phyloP scores from a whole-genome alignment of 768 basidiomycete genomes.

The Suillus tomentosus region DNA sequence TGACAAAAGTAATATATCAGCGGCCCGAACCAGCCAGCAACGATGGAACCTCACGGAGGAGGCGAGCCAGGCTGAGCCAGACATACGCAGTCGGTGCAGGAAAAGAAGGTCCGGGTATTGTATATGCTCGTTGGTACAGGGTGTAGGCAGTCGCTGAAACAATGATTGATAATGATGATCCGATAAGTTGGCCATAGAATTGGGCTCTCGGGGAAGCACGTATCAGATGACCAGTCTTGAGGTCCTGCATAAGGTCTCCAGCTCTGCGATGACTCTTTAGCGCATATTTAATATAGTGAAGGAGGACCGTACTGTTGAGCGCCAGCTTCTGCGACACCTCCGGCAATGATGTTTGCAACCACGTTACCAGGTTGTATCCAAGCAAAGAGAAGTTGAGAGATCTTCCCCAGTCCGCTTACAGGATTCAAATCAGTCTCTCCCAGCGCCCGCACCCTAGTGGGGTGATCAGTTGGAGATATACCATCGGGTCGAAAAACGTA shows the following conservation, averaged over 20 bases:
- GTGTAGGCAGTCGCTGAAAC: slow-evolving; percentile 87
- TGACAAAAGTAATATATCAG: slow-evolving; percentile 33
- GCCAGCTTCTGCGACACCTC: slow-evolving; percentile 95
- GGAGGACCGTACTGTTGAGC: slow-evolving; percentile 71
- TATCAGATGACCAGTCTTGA: slow-evolving; percentile 95
- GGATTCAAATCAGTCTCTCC: slow-evolving; percentile 96
- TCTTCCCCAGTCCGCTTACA: slow-evolving; percentile 91
- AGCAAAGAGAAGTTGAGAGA: slow-evolving; percentile 92
- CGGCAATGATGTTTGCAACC: slow-evolving; percentile 97
- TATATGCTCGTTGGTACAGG: slow-evolving; percentile 85
- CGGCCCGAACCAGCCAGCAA: neutral
- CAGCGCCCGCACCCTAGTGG: slow-evolving; percentile 78
- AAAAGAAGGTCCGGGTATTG: slow-evolving; percentile 92
- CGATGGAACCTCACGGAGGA: slow-evolving; percentile 58
- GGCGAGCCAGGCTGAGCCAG: slow-evolving; percentile 79
- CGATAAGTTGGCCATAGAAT: slow-evolving; percentile 92
- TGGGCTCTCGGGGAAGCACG: slow-evolving; percentile 91
- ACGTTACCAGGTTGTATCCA: slow-evolving; percentile 94
- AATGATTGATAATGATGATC: slow-evolving; percentile 83
- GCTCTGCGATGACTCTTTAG: slow-evolving; percentile 51
- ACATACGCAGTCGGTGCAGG: slow-evolving; percentile 95
- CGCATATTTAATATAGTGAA: slow-evolving; percentile 1
- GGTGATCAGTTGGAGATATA: slow-evolving; percentile 13
- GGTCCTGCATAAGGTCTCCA: slow-evolving; percentile 97
- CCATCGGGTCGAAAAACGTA: slow-evolving; percentile 36